Evolutionary conservation across 257 asterid genomes (phyloP).

Genomic region (Nicotiana undulata): DNA sequence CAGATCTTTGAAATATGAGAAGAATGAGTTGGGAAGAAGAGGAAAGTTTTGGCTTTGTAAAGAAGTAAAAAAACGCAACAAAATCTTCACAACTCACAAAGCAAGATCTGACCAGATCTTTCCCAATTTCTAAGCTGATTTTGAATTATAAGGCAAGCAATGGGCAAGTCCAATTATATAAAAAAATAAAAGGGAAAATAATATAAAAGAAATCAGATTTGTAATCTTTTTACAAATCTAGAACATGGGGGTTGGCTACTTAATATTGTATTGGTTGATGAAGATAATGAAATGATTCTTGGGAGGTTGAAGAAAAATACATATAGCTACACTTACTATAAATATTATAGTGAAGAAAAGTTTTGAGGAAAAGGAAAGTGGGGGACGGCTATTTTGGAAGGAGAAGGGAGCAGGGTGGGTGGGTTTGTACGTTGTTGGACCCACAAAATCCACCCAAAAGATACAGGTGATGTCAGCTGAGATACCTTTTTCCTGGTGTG

Average conservation of each 20-base stretch:
- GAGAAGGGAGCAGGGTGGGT: not conserved
- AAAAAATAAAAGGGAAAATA: not conserved
- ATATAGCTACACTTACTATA: not conserved
- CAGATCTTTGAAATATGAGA: constrained; percentile 1
- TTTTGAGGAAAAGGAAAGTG: not conserved
- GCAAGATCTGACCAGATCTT: constrained; percentile 82
- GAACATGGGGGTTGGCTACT: not conserved
- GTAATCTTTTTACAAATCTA: not conserved
- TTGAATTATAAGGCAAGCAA: constrained; percentile 76
- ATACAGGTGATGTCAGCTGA: constrained; percentile 75
- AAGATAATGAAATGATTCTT: not conserved
- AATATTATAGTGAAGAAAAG: not conserved
- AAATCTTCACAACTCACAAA: constrained; percentile 62
- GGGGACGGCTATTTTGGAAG: not conserved
- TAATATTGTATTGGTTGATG: not conserved
- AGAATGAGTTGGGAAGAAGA: not conserved
- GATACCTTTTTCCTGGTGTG: constrained; percentile 40
- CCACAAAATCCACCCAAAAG: constrained; percentile 56
- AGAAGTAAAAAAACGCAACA: constrained; percentile 17
- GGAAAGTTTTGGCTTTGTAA: constrained; percentile 36
- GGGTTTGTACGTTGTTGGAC: constrained; percentile 19
- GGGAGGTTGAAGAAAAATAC: not conserved
- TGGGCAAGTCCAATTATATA: not conserved
- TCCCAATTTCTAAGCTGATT: constrained; percentile 37
- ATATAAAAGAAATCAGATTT: constrained; percentile 3